These are phyloP conservation scores for Chytridium lagenaria DNA, from an alignment of 371 early-diverging fungal species.

Conservation along the genomic window DNA sequence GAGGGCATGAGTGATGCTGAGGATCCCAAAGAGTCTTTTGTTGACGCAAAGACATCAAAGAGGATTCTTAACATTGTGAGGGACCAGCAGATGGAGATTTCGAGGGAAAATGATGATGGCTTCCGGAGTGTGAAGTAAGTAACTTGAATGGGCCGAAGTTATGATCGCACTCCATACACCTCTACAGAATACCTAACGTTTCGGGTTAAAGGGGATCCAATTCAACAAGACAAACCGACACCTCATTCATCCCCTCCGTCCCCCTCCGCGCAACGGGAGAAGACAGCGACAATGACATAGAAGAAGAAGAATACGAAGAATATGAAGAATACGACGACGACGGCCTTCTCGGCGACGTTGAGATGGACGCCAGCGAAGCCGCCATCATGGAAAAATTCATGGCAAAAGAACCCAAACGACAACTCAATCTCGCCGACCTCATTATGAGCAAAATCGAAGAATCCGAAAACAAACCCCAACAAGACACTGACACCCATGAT, in stretches of 20 bases:
- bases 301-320: constrained; percentile 33
- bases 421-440: constrained; percentile 88
- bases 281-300: constrained; percentile 30
- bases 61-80: constrained; percentile 87
- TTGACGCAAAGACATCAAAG: constrained; percentile 88
- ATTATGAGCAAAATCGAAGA: constrained; percentile 92
- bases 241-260: not conserved
- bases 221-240: constrained; percentile 42
- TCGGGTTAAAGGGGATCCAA: not conserved
- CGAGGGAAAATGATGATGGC: constrained; percentile 52
- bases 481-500: constrained; percentile 18
- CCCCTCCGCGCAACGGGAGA: constrained; percentile 1
- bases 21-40: constrained; percentile 55
- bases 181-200: too few species aligned
- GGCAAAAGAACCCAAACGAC: constrained; percentile 79
- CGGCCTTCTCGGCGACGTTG: constrained; percentile 32
- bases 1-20: constrained; percentile 29
- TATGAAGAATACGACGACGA: constrained; percentile 38
- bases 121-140: too few species aligned
- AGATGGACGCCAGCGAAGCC: constrained; percentile 52
- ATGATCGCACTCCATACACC: too few species aligned
- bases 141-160: too few species aligned
- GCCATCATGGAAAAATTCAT: constrained; percentile 84
- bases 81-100: constrained; percentile 90
- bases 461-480: not conserved